These are phyloP conservation scores for Pelargonium myrrhifolium DNA, from an alignment of 441 rosid species.

Conservation along the genomic window DNA sequence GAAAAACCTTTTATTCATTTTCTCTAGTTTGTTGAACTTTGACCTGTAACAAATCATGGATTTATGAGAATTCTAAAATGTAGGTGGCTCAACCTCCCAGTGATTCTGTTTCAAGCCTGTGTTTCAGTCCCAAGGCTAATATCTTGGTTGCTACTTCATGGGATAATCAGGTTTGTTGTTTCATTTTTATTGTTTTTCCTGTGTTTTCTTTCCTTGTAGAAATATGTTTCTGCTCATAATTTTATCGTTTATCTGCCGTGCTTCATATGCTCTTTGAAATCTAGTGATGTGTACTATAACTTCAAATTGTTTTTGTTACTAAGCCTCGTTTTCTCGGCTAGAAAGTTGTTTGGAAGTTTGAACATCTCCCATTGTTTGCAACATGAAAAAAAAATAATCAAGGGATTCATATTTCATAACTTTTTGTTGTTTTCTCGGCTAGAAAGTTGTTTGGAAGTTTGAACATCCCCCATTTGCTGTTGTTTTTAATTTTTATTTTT, in stretches of 20 bases:
- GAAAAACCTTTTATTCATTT: not conserved
- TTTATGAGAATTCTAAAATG: conserved; percentile 16
- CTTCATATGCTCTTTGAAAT: not conserved
- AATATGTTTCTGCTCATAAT: not conserved
- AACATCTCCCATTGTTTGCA: not conserved
- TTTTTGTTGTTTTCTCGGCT: no score
- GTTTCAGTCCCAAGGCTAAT: conserved; percentile 88
- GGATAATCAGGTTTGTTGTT: conserved; percentile 81
- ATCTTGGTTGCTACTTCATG: conserved; percentile 83
- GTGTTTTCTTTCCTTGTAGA: not conserved
- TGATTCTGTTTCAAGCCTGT: conserved; percentile 79
- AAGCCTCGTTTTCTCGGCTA: not conserved
- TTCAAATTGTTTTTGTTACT: not conserved
- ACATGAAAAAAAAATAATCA: not conserved
- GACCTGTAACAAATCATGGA: not conserved
- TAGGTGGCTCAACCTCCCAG: conserved; percentile 80
- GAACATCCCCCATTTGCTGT: no score
- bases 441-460: no score
- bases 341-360: conserved; percentile 1
- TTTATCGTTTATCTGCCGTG: not conserved
- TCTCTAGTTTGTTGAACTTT: not conserved
- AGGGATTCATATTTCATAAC: no score
- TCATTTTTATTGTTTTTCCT: not conserved
- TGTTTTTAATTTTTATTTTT: not conserved
- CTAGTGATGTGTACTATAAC: not conserved